These are phyloP conservation scores for Trichoderma erinaceum DNA, from an alignment of 495 filamentous ascomycete species.

Conservation along the genomic window DNA sequence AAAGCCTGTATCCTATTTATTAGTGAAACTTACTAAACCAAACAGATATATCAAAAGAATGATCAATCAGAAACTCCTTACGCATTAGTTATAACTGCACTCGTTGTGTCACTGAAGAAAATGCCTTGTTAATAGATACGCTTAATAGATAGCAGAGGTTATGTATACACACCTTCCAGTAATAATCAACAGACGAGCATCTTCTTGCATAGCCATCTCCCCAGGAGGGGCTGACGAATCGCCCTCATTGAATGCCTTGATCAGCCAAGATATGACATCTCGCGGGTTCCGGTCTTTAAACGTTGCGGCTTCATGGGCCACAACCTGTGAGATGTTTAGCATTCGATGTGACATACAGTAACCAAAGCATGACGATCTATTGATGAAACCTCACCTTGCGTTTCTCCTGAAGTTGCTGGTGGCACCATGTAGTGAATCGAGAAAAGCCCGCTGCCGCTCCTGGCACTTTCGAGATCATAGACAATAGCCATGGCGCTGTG, in stretches of 20 bases:
- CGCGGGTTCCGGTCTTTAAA: constrained; percentile 18
- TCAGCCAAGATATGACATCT: constrained; percentile 25
- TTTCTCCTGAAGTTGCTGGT: constrained; percentile 16
- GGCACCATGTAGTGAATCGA: constrained; percentile 19
- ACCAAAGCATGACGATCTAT: neutral
- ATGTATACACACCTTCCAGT: constrained; percentile 18
- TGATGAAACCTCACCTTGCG: constrained; percentile 15
- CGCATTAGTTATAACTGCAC: constrained; percentile 15
- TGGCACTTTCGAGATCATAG: constrained; percentile 19
- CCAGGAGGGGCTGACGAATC: constrained; percentile 22
- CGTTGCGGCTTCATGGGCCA: constrained; percentile 11
- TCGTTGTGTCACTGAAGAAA: constrained; percentile 21
- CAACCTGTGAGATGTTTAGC: neutral
- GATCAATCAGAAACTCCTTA: neutral
- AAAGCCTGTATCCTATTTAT: constrained; percentile 15
- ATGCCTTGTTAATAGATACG: neutral
- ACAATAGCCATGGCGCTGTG: constrained; percentile 34
- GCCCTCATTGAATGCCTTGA: constrained; percentile 22
- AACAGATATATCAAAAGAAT: neutral
- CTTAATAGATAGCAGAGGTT: too few relatives aligned
- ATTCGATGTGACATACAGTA: too few relatives aligned
- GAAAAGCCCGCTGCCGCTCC: constrained; percentile 13
- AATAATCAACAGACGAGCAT: constrained; percentile 21
- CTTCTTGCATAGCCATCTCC: constrained; percentile 17
- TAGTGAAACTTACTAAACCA: neutral